These are phyloP conservation scores for Backusella tarrabulga DNA, from an alignment of 192 early-diverging fungal genomes.

Conservation along the genomic window DNA sequence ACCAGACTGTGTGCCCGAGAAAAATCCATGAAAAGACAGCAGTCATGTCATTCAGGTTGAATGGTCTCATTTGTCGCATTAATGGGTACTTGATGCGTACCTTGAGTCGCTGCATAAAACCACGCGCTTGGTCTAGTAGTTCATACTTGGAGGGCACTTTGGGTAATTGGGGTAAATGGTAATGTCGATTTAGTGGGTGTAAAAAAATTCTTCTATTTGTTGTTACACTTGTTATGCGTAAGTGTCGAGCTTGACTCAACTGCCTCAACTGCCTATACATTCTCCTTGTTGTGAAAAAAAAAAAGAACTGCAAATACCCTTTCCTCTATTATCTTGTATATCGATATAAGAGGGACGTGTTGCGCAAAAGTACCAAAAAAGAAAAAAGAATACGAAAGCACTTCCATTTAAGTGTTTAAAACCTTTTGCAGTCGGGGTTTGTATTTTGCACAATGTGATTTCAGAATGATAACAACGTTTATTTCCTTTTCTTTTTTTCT, in stretches of 20 bases:
- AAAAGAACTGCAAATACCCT: no score
- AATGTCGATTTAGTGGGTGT: neutral
- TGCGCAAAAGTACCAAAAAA: neutral
- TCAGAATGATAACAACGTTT: neutral
- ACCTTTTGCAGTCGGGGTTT: neutral
- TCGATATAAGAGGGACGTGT: neutral
- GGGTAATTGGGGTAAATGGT: slow-evolving; percentile 23
- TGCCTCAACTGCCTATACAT: no score
- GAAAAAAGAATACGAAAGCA: neutral
- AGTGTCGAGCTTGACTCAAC: no score
- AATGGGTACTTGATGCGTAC: slow-evolving; percentile 58
- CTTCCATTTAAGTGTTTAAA: no score
- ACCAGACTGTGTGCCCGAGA: slow-evolving; percentile 79
- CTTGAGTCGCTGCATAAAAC: slow-evolving; percentile 57
- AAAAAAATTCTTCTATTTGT: no score
- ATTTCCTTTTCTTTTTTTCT: neutral
- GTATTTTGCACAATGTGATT: neutral
- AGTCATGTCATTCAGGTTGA: slow-evolving; percentile 84
- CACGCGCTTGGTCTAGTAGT: slow-evolving; percentile 56
- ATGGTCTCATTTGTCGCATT: slow-evolving; percentile 68
- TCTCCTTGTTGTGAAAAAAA: no score
- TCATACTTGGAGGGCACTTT: slow-evolving; percentile 34
- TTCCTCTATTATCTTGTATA: no score
- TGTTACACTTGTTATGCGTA: no score
- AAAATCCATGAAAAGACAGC: slow-evolving; percentile 88